Percentiles rank a stretch among this genome's conserved stretches.
Evolutionary conservation across 2,329 filamentous ascomycete genomes (phyloP).

Genomic region (Colletotrichum shisoi): DNA sequence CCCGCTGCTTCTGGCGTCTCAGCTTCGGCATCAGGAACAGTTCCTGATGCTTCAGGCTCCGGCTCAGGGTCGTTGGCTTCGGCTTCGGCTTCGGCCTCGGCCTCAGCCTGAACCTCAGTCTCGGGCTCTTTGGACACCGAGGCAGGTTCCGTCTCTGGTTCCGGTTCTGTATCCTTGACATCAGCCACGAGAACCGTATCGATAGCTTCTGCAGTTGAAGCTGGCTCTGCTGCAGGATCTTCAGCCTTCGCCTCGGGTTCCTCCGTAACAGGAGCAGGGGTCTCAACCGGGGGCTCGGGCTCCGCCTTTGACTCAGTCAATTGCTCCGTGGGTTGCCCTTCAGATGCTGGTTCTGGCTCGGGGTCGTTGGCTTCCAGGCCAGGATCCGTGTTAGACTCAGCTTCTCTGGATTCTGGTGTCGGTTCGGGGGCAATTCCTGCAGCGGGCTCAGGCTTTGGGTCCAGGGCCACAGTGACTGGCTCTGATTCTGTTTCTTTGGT

Average conservation of each 20-base stretch:
- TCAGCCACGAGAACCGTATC: background rate
- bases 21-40: background rate
- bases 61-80: background rate
- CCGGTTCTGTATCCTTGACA: background rate
- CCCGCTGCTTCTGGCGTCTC: background rate
- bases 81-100: background rate
- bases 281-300: background rate
- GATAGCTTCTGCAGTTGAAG: background rate
- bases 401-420: background rate
- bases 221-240: background rate
- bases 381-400: background rate
- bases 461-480: background rate
- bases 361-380: slow-evolving; percentile 5
- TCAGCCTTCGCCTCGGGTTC: background rate
- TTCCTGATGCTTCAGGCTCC: background rate
- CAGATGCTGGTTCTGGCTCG: background rate
- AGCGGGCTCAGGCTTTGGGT: background rate
- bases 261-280: too few relatives aligned
- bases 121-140: background rate
- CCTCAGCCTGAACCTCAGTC: background rate
- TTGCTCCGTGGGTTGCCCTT: background rate
- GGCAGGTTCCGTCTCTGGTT: background rate
- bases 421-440: background rate
- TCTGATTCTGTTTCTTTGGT: background rate
- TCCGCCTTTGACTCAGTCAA: background rate